These are phyloP conservation scores for Colletotrichum musae DNA, from an alignment of 2,329 filamentous ascomycete genomes.

Conservation along the genomic window DNA sequence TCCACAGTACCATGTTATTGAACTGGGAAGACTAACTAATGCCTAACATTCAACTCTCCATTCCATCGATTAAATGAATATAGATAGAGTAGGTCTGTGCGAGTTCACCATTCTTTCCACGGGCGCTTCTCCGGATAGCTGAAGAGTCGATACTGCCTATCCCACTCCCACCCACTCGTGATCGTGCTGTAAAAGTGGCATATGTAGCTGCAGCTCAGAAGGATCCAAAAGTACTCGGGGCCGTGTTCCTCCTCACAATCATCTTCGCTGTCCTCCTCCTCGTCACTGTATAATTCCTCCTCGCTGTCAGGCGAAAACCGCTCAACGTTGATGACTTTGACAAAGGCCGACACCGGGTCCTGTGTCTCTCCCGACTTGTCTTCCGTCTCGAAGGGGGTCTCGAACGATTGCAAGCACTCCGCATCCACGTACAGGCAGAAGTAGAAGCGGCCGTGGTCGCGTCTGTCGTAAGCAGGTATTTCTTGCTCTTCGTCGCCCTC, in stretches of 20 bases:
- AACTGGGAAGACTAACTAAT: too few relatives aligned
- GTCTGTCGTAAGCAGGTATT: neutral
- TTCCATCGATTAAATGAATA: too few relatives aligned
- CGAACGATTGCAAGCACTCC: neutral
- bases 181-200: constrained; percentile 7
- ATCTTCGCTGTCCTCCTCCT: constrained; percentile 1
- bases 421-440: neutral
- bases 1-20: too few relatives aligned
- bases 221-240: constrained; percentile 3
- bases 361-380: too few relatives aligned
- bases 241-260: neutral
- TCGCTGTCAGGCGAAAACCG: neutral
- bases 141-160: constrained; percentile 1
- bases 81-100: too few relatives aligned
- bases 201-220: neutral
- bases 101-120: neutral
- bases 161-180: constrained; percentile 2
- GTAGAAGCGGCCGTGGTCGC: constrained; percentile 7
- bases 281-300: neutral
- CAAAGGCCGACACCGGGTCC: neutral
- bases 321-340: neutral
- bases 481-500: neutral
- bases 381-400: neutral
- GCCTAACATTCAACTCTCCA: too few relatives aligned
- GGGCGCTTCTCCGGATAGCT: neutral